phyloP scores from a whole-genome alignment of 805 yeast genomes.

The Metschnikowia arizonensis region DNA sequence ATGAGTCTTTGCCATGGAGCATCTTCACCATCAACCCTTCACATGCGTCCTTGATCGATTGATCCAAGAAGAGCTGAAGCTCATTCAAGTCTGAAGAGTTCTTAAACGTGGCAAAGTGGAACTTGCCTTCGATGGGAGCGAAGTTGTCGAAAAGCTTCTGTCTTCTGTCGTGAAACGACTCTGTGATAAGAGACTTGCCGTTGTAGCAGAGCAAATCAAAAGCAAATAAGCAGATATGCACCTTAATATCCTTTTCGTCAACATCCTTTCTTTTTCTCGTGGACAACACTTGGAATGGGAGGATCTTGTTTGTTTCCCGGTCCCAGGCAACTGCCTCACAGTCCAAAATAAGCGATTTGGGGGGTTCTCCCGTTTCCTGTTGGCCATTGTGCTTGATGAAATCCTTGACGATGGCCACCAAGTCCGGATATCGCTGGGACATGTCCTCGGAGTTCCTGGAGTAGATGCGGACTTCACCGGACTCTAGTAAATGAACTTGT shows the following conservation, averaged over 20 bases:
- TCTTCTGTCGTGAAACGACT: constrained; percentile 69
- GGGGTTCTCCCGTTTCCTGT: constrained; percentile 15
- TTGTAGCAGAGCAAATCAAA: constrained; percentile 80
- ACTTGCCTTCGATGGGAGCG: constrained; percentile 64
- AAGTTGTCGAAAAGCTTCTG: constrained; percentile 53
- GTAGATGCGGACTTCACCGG: constrained; percentile 70
- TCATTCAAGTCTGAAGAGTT: constrained; percentile 69
- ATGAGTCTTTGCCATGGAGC: constrained; percentile 73
- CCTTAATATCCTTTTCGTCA: constrained; percentile 79
- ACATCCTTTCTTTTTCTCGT: constrained; percentile 95
- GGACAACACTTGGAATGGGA: constrained; percentile 90
- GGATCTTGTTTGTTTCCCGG: constrained; percentile 63
- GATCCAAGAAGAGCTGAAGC: constrained; percentile 79
- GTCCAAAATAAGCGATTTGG: constrained; percentile 71
- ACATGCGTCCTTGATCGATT: constrained; percentile 82
- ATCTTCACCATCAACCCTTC: constrained; percentile 97
- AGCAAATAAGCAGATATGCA: constrained; percentile 86
- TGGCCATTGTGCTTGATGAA: constrained; percentile 38
- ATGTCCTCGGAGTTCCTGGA: constrained; percentile 96
- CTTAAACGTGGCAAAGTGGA: constrained; percentile 72
- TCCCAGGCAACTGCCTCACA: constrained; percentile 99
- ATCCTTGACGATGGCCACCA: constrained; percentile 62
- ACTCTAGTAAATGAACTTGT: constrained; percentile 72
- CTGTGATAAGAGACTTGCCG: constrained; percentile 64
- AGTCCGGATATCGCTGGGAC: constrained; percentile 94